Percentiles rank a stretch among this genome's conserved stretches.
Evolutionary conservation across 1,284 basidiomycete species (phyloP).

Genomic region (Exobasidium cylindrosporum): DNA sequence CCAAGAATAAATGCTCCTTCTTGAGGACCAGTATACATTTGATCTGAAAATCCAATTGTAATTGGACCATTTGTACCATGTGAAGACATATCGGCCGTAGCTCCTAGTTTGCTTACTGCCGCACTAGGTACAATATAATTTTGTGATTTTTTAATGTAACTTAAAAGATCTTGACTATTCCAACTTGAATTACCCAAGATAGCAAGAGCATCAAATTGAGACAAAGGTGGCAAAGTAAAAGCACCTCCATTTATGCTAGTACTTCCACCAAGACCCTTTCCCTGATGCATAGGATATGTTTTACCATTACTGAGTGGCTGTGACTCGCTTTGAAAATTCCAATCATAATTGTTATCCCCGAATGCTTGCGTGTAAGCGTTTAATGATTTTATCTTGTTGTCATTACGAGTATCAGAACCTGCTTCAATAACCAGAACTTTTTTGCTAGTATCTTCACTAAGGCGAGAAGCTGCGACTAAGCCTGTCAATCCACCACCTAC

Average conservation of each 20-base stretch:
- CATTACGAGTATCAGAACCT: slow-evolving; percentile 34
- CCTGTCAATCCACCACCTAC: slow-evolving; percentile 50
- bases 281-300: slow-evolving; percentile 59
- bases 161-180: slow-evolving; percentile 63
- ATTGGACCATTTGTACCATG: slow-evolving; percentile 64
- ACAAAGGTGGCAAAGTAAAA: slow-evolving; percentile 62
- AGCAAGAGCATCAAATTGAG: slow-evolving; percentile 53
- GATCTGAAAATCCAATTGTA: slow-evolving; percentile 58
- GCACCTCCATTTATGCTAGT: slow-evolving; percentile 67
- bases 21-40: slow-evolving; percentile 64
- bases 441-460: slow-evolving; percentile 37
- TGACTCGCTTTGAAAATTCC: slow-evolving; percentile 57
- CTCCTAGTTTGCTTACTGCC: slow-evolving; percentile 60
- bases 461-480: slow-evolving; percentile 44
- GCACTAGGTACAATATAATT: slow-evolving; percentile 62
- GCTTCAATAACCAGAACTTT: slow-evolving; percentile 52
- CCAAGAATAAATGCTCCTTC: slow-evolving; percentile 62
- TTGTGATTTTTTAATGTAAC: slow-evolving; percentile 64
- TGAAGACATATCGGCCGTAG: slow-evolving; percentile 57
- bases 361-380: slow-evolving; percentile 11
- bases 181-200: slow-evolving; percentile 58
- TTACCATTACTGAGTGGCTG: slow-evolving; percentile 21
- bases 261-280: slow-evolving; percentile 65
- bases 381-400: slow-evolving; percentile 25
- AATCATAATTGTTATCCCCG: slow-evolving; percentile 51